These are phyloP conservation scores for Vaccinium vitisidaea DNA, from an alignment of 148 eudicot genomes.

Conservation along the genomic window DNA sequence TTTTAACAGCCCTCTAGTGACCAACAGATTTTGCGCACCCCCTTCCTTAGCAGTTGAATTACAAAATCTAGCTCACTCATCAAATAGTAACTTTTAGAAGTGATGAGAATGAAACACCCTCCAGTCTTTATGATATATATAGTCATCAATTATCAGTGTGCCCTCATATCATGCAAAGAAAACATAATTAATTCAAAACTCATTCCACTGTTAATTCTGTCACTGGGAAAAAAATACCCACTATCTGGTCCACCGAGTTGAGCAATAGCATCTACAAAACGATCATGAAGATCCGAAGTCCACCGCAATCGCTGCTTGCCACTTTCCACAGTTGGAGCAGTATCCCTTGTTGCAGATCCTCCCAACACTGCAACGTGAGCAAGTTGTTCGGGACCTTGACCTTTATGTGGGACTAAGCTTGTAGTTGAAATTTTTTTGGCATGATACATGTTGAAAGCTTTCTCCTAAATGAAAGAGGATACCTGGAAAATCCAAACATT, in stretches of 20 bases:
- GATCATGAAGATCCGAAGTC: slow-evolving; percentile 70
- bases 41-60: not conserved
- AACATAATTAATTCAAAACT: not conserved
- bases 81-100: not conserved
- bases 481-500: not conserved
- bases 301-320: slow-evolving; percentile 65
- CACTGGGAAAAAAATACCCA: slow-evolving; percentile 52
- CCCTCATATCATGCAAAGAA: not conserved
- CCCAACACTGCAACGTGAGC: slow-evolving; percentile 35
- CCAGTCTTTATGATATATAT: not conserved
- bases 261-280: slow-evolving; percentile 67
- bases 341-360: slow-evolving; percentile 36
- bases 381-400: slow-evolving; percentile 46
- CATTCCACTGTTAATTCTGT: slow-evolving; percentile 3
- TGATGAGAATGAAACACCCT: not conserved
- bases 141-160: not conserved
- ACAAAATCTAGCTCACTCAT: not conserved
- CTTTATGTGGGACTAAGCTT: slow-evolving; percentile 49
- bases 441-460: slow-evolving; percentile 43
- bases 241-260: slow-evolving; percentile 86
- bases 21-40: not conserved
- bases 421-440: slow-evolving; percentile 44
- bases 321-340: slow-evolving; percentile 44
- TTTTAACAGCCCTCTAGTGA: not conserved
- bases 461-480: not conserved